Conservation (phyloP, 2,329 filamentous ascomycete species). For the Aspergillus fructus region DNA sequence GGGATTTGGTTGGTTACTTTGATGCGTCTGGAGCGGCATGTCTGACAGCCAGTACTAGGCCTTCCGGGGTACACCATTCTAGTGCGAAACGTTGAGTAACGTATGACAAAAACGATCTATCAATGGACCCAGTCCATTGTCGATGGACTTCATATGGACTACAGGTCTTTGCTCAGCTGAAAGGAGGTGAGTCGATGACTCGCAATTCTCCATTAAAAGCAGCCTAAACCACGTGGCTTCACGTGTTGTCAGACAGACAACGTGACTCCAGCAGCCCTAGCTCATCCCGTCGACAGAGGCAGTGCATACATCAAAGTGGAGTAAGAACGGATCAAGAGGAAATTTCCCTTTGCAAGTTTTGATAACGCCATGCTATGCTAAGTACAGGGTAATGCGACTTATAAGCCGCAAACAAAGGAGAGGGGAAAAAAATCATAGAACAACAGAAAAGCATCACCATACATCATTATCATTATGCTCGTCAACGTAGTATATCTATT, state of each 20-base stretch:
- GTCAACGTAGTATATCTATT: not conserved
- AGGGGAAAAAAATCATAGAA: not conserved
- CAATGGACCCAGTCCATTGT: not conserved
- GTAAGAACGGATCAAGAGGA: no score
- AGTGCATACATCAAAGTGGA: not conserved
- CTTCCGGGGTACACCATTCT: conserved; percentile 30
- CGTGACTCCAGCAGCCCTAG: conserved; percentile 5
- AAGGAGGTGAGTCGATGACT: not conserved
- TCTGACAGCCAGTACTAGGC: conserved; percentile 28
- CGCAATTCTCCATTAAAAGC: not conserved
- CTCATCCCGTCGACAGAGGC: not conserved
- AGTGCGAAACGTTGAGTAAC: not conserved
- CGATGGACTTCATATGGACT: not conserved
- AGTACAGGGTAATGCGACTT: not conserved
- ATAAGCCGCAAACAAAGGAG: not conserved
- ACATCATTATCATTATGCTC: conserved; percentile 15
- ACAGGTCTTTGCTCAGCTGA: not conserved
- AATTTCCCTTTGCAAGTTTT: not conserved
- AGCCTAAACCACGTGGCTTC: not conserved
- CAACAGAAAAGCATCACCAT: conserved; percentile 3
- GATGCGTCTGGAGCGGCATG: conserved; percentile 30
- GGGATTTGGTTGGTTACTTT: conserved; percentile 20
- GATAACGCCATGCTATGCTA: conserved; percentile 2
- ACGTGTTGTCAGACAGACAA: not conserved
- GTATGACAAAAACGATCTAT: not conserved